phyloP scores from a whole-genome alignment of 2,329 filamentous ascomycete genomes.

The Penicillium glabrum region DNA sequence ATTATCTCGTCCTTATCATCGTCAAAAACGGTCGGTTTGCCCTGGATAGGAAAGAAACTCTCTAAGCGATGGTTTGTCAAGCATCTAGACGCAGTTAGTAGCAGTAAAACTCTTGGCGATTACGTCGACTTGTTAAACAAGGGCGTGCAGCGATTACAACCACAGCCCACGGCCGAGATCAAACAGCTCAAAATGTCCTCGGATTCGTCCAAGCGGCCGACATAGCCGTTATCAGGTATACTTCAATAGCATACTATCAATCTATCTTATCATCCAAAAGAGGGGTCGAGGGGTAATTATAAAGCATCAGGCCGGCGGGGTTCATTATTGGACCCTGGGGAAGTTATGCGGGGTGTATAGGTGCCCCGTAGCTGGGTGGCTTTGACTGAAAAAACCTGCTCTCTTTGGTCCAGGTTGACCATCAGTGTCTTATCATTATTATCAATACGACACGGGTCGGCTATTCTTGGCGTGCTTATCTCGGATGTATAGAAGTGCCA shows the following conservation, averaged over 20 bases:
- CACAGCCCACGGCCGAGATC: not conserved
- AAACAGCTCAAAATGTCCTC: not conserved
- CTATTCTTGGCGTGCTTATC: slow-evolving; percentile 1
- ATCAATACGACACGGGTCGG: not conserved
- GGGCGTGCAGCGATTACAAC: not conserved
- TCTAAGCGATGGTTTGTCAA: not conserved
- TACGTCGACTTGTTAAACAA: not conserved
- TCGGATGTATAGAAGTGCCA: not conserved
- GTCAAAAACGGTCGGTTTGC: not conserved
- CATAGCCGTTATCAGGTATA: not conserved
- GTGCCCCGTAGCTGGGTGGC: not conserved
- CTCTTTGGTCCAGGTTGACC: not conserved
- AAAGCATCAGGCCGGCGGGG: not conserved
- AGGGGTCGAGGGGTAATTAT: not conserved
- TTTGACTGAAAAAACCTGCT: not conserved
- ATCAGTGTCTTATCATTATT: not conserved
- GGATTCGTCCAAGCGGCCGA: not conserved
- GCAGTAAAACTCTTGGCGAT: not conserved
- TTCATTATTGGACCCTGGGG: not conserved
- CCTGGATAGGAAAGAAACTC: not conserved
- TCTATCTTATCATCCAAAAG: not conserved
- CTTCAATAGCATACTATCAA: not conserved
- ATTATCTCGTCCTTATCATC: not conserved
- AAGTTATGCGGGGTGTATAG: not conserved
- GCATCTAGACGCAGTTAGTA: not conserved